These are phyloP conservation scores for Fusarium armeniacum DNA, from an alignment of 2,329 filamentous ascomycete genomes.

Conservation along the genomic window DNA sequence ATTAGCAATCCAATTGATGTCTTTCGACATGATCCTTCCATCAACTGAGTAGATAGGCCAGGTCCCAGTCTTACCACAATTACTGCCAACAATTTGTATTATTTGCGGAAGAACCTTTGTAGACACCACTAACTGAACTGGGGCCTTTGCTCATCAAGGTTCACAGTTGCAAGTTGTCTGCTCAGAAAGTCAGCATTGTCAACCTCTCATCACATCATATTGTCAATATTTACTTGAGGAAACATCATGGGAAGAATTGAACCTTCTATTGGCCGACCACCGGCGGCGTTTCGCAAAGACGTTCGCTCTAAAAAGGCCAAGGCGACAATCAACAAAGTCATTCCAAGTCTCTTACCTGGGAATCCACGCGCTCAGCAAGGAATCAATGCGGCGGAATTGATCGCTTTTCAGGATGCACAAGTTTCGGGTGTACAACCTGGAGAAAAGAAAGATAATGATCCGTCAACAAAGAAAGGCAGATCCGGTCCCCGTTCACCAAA, in stretches of 20 bases:
- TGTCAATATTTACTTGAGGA: fast-evolving
- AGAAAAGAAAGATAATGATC: conserved; percentile 3
- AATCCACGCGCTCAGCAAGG: conserved; percentile 69
- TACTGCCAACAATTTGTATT: fast-evolving
- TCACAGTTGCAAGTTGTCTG: not conserved
- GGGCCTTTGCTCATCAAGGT: conserved; percentile 17
- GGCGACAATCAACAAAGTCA: conserved; percentile 70
- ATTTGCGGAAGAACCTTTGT: not conserved
- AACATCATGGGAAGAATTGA: conserved; percentile 46
- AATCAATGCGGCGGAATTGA: conserved; percentile 65
- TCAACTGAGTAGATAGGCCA: not conserved
- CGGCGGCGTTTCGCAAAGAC: conserved; percentile 48
- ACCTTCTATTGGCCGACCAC: conserved; percentile 44
- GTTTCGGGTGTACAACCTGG: too few relatives aligned
- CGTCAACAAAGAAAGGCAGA: conserved; percentile 31
- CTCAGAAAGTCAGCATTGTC: not conserved
- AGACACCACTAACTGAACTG: not conserved
- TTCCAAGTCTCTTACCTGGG: conserved; percentile 67
- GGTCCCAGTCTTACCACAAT: fast-evolving
- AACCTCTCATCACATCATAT: not conserved
- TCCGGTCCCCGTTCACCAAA: conserved; percentile 37
- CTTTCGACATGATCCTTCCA: not conserved
- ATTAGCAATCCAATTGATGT: not conserved
- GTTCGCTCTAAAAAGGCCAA: conserved; percentile 69
- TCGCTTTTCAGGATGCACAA: not conserved